A percentile compares a stretch with the other conserved stretches of the same genome.
phyloP scores from a whole-genome alignment of 257 asterid genomes.

The Jacaranda copaia region DNA sequence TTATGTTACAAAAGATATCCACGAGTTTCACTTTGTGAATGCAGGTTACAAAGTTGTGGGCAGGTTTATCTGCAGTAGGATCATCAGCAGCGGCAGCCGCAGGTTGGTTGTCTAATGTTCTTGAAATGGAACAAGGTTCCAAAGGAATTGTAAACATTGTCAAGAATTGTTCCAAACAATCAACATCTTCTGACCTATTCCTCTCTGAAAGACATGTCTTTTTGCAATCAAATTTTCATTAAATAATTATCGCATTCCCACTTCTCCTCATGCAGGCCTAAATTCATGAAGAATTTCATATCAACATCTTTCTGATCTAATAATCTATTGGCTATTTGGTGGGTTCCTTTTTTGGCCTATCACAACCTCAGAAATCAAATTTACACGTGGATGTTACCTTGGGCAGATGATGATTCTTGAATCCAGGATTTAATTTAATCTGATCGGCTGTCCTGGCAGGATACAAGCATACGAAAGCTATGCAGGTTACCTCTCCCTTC shows the following conservation, averaged over 20 bases:
- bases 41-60: constrained; percentile 70
- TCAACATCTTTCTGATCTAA: constrained; percentile 10
- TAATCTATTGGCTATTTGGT: background rate
- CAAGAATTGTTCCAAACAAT: constrained; percentile 21
- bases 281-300: constrained; percentile 2
- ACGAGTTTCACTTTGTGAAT: constrained; percentile 57
- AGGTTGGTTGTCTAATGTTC: constrained; percentile 30
- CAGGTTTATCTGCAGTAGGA: constrained; percentile 37
- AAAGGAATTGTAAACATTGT: constrained; percentile 39
- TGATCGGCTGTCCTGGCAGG: background rate
- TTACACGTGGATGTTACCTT: constrained; percentile 1
- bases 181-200: constrained; percentile 40
- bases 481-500: background rate
- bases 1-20: constrained; percentile 45
- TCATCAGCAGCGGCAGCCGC: constrained; percentile 30
- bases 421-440: background rate
- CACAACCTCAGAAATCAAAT: background rate
- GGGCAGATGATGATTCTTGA: constrained; percentile 4
- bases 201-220: background rate
- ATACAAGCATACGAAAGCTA: background rate
- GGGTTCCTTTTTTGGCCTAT: background rate
- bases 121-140: constrained; percentile 38
- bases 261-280: background rate
- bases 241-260: background rate
- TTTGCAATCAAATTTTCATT: background rate